Conservation (phyloP, 805 yeast species). For the Kluyveromyces starmeri region DNA sequence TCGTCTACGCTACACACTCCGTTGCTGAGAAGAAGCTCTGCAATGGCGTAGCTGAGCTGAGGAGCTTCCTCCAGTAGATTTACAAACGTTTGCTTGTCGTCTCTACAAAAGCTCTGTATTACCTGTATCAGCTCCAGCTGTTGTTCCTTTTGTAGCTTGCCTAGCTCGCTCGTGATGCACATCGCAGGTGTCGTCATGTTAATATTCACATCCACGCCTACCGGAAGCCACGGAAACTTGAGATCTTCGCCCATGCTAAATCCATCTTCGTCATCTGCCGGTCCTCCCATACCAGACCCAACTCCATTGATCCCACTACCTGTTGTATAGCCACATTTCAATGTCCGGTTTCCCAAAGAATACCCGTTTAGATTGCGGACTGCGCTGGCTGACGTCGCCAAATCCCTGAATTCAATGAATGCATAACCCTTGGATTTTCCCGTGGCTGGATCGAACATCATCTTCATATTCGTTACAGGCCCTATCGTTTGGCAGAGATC, state of each 20-base stretch:
- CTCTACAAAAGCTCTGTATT: constrained; percentile 46
- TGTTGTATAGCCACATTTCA: constrained; percentile 68
- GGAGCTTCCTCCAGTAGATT: constrained; percentile 62
- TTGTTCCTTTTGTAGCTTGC: constrained; percentile 17
- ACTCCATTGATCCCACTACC: constrained; percentile 33
- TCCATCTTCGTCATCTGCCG: constrained; percentile 5
- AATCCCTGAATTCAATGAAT: constrained; percentile 72
- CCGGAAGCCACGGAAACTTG: constrained; percentile 43
- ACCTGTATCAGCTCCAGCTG: constrained; percentile 20
- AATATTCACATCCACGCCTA: constrained; percentile 38
- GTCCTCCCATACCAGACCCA: constrained; percentile 1
- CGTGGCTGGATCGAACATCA: constrained; percentile 79
- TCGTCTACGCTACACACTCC: constrained; percentile 29
- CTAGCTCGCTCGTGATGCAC: constrained; percentile 28
- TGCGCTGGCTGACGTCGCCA: constrained; percentile 84
- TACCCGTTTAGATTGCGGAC: constrained; percentile 80
- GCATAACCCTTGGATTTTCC: constrained; percentile 91
- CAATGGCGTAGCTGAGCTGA: constrained; percentile 73
- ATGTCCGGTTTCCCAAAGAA: constrained; percentile 57
- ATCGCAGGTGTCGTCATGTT: constrained; percentile 33
- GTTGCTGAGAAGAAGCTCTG: constrained; percentile 51
- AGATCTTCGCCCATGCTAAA: constrained; percentile 6
- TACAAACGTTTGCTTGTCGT: constrained; percentile 49
- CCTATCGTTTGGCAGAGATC: constrained; percentile 84
- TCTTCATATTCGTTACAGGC: constrained; percentile 66